Evolutionary conservation across 116 monocot species (phyloP), one percentile per base, ranked within the genome.

Genomic region (Thalassia testudinum): DNA sequence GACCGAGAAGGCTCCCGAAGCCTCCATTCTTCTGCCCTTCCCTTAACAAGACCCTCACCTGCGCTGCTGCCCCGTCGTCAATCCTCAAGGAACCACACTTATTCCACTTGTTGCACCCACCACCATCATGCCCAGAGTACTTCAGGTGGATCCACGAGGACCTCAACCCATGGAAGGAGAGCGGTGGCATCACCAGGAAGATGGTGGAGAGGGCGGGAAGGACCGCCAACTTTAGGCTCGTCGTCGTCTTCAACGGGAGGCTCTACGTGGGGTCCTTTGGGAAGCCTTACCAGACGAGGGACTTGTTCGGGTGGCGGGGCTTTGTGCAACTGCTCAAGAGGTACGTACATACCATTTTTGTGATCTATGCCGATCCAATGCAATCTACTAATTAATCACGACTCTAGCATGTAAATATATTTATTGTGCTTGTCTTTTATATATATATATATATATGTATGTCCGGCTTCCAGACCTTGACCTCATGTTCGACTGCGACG

Each of bases 71-170:
- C 30, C 10, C 30, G 10, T 5, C 3, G 10, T 34, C 10, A 10
- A 3, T 34, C 30, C 3, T 10, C 3, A 34, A 34, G 30, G 10
- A 3, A 10, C 10, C 30, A 34, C 30, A 5, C 30, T 5, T 34
- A 34, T 3, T 5, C 30, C 3, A 34, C 30, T 3, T 34, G 30
- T 5, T 5, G 3, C 30, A 34, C 10, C 18, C 44, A 30, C 27
- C 49, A 21, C 30, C 60, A 5, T 7, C 6, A 5, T 63, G 63
- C 54, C 63, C 63, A 13, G 63, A 28, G 0, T 54, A 63, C 53
- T 62, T 62, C 40, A 50, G 62, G 5, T 62, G 52, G 50, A 62
- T 62, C 62, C 51, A 62, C 52, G 62, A 63, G 44, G 63, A 63
- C 63, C 53, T 63, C 11, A 25, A 21, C 5, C 63, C 63, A 1